Base-by-base conservation (phyloP, 1,139 yeast species). In the Nakaseomyces nivariensis region DNA sequence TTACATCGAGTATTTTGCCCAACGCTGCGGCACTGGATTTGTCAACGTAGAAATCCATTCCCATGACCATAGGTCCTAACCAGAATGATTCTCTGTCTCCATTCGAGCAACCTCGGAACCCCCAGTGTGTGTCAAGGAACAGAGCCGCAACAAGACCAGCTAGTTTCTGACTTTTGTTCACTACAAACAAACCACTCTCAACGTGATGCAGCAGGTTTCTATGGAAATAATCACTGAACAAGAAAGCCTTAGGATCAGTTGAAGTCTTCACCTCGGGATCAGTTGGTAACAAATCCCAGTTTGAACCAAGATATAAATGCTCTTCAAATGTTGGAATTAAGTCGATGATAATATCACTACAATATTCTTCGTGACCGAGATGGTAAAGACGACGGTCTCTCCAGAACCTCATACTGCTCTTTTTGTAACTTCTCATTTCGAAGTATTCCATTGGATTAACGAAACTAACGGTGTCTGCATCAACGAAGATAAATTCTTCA, bases 1-100 rank as follows among this genome's bases (percentile, higher is more conserved):
- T 6, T 7, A n/a, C 4, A 13, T n/a, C 17, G 4, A 2, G 49
- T 29, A 61, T n/a, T 11, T 56, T 48, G 1, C 68, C 68, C 8
- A 62, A 50, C 9, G 57, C 51, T n/a, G 61, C 60, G 9, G 64
- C 65, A 47, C 55, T 59, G 8, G 49, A 44, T 9, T 61, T 57
- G 48, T 60, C 55, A 24, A 63, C 54, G 5, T 58, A 77, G n/a
- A 67, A 59, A 52, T 76, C 79, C 53, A 78, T 74, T 3, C 86
- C 87, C 50, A 72, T 66, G 3, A 77, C 58, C 3, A 73, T 72
- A 56, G 77, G 76, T 8, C 81, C 78, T 32, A 82, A 61, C 85
- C 86, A 81, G 54, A 80, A 77, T 22, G 80, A 65, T 60, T 82
- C 88, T 56, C 81, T 81, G 56, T 82, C 88, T 22, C 87, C 87